phyloP scores from a whole-genome alignment of 192 early-diverging fungal genomes.

The Coemansia guatemalensis region DNA sequence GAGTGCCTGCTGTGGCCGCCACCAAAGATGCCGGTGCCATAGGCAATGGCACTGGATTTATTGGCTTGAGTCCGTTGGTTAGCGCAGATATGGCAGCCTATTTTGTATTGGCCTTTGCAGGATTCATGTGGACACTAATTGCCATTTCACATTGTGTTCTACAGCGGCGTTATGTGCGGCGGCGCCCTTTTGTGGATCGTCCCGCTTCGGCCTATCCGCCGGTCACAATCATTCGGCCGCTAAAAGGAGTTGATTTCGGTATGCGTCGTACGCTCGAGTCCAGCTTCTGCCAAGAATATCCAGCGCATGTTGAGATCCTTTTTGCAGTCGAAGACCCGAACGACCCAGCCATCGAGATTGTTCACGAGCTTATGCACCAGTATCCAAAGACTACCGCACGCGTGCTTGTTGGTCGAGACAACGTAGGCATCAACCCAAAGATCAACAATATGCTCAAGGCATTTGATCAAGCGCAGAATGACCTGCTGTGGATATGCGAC shows the following conservation, averaged over 20 bases:
- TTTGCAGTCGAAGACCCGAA: constrained; percentile 79
- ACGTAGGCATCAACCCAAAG: constrained; percentile 93
- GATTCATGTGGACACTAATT: constrained; percentile 32
- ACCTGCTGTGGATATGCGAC: constrained; percentile 95
- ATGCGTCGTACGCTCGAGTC: constrained; percentile 79
- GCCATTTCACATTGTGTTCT: constrained; percentile 40
- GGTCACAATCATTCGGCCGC: constrained; percentile 90
- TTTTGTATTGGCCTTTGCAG: constrained; percentile 23
- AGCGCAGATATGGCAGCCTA: constrained; percentile 22
- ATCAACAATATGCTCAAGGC: constrained; percentile 90
- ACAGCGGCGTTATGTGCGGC: constrained; percentile 46
- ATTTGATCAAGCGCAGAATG: constrained; percentile 74
- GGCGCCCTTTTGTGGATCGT: constrained; percentile 39
- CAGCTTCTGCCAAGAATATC: constrained; percentile 87
- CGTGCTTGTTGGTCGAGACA: constrained; percentile 76
- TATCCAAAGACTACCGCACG: constrained; percentile 74
- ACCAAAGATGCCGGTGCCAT: constrained; percentile 4
- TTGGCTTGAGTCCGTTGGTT: not conserved
- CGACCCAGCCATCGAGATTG: constrained; percentile 84
- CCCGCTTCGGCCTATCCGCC: constrained; percentile 56
- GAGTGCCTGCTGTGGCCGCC: not conserved
- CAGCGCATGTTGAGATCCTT: constrained; percentile 75
- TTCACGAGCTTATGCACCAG: constrained; percentile 62
- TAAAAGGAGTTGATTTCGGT: constrained; percentile 90
- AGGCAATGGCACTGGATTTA: not conserved